Evolutionary conservation across 2,329 filamentous ascomycete genomes (phyloP), one percentile per base, ranked within the genome.

Genomic region (Cladorrhinum sp.): DNA sequence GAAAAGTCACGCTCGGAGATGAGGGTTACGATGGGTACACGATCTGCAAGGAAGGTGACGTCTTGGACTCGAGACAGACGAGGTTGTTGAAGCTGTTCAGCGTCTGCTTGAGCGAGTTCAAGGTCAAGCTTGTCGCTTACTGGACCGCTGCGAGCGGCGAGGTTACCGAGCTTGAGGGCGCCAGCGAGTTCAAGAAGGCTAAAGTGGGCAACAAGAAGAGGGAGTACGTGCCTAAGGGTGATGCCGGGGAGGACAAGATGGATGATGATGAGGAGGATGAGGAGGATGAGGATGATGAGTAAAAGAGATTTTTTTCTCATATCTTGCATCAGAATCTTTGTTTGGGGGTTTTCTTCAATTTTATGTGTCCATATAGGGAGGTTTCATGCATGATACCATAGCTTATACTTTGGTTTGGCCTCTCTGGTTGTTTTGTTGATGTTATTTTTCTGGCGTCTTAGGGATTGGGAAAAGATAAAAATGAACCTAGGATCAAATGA

Each of bases 61-160:
- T 86, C 50, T 78, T 99, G 67, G 93, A 97, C 76, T 93, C 90
- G 67, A 85, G 93, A 69, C 95, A 99, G 82, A 97, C 95, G 60
- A 89, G 92, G 65, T 78, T 99, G 72, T 76, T 99, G 76, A 98
- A 98, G 85, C 82, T 96, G 70, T 98, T 99, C 77, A 89, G 92
- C 57, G 85, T 97, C 60, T 91, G 90, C 64, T 85, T 95, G 77
- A 91, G 92, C 61, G 92, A 98, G 78, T 99, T 99, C 79, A 88
- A 83, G 74, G 87, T 99, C 61, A 83, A 86, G 70, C 78, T 96
- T 66, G 78, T 90, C 74, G 93, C 92, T 72, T 89, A 88, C 75
- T 89, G 86, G 85, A 84, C 76, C 67, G 77, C 85, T 2, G 80
- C 82, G n/a, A 79, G 73, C 22, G 79, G 79, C 27, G 76, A 85